A percentile compares a stretch with the other conserved stretches of the same genome.
These are phyloP conservation scores for Polysphondylium violaceum DNA, from an alignment of 78 protist genomes.

Conservation along the genomic window DNA sequence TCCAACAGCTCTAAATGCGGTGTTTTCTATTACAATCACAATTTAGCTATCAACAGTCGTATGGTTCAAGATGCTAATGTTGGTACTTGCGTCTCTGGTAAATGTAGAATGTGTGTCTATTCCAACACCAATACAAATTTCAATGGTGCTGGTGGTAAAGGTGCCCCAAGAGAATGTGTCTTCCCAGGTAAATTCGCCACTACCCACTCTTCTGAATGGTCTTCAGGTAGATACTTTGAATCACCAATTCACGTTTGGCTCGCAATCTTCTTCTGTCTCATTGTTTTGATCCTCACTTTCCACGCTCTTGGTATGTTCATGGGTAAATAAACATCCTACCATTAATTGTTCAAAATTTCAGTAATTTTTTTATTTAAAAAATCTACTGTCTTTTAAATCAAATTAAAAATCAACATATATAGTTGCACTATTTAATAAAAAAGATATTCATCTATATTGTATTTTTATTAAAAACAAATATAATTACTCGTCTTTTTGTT, in stretches of 20 bases:
- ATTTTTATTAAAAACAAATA: no score
- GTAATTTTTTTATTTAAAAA: no score
- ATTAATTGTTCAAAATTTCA: no score
- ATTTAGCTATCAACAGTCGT: background rate
- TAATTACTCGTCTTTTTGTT: no score
- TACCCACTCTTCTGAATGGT: slow-evolving; percentile 49
- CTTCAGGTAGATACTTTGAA: slow-evolving; percentile 35
- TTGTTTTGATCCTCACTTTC: slow-evolving; percentile 31
- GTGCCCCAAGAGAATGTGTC: slow-evolving; percentile 36
- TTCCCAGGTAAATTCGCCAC: slow-evolving; percentile 64
- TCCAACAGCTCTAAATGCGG: slow-evolving; percentile 54
- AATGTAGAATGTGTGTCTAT: slow-evolving; percentile 47
- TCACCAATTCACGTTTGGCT: slow-evolving; percentile 33
- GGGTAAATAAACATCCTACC: slow-evolving; percentile 38
- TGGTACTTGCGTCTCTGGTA: slow-evolving; percentile 20
- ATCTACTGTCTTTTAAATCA: no score
- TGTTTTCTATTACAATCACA: background rate
- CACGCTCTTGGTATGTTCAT: slow-evolving; percentile 59
- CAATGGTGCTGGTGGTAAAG: slow-evolving; percentile 1
- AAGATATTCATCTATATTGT: no score
- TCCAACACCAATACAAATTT: background rate
- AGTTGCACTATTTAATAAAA: no score
- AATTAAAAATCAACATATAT: no score
- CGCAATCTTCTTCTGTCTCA: slow-evolving; percentile 73
- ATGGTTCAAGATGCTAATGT: no score